Conservation (phyloP, 768 basidiomycete genomes). For the Baorangia bicolor region DNA sequence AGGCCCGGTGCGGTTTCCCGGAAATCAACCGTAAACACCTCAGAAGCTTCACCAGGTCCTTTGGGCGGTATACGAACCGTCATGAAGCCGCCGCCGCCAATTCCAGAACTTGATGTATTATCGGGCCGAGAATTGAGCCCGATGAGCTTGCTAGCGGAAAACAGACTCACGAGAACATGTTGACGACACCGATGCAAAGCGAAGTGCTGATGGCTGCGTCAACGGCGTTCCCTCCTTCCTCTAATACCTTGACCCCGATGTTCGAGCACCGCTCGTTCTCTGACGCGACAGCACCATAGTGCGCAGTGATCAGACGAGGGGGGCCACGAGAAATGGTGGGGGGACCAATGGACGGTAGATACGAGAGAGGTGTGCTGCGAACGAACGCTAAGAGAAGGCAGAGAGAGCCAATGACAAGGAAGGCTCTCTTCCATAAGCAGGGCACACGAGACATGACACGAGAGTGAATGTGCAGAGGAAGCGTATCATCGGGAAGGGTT, state of each 20-base stretch:
- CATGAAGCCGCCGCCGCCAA: slow-evolving; percentile 84
- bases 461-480: slow-evolving; percentile 8
- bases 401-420: slow-evolving; percentile 1
- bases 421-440: slow-evolving; percentile 3
- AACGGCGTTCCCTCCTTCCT: slow-evolving; percentile 89
- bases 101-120: slow-evolving; percentile 54
- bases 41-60: slow-evolving; percentile 38
- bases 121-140: too few species aligned
- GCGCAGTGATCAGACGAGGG: too few species aligned
- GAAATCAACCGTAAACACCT: slow-evolving; percentile 77
- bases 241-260: too few species aligned
- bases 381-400: slow-evolving; percentile 2
- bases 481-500: background rate
- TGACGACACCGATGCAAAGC: slow-evolving; percentile 76
- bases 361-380: background rate
- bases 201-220: slow-evolving; percentile 78
- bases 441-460: background rate
- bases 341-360: background rate
- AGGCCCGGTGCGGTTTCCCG: slow-evolving; percentile 66
- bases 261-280: too few species aligned
- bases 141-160: too few species aligned
- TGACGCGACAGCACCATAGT: too few species aligned
- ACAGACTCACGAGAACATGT: slow-evolving; percentile 77
- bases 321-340: background rate
- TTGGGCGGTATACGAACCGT: slow-evolving; percentile 71